Evolutionary conservation across 192 early-diverging fungal genomes (phyloP).

Genomic region (Backusella psychrophila): DNA sequence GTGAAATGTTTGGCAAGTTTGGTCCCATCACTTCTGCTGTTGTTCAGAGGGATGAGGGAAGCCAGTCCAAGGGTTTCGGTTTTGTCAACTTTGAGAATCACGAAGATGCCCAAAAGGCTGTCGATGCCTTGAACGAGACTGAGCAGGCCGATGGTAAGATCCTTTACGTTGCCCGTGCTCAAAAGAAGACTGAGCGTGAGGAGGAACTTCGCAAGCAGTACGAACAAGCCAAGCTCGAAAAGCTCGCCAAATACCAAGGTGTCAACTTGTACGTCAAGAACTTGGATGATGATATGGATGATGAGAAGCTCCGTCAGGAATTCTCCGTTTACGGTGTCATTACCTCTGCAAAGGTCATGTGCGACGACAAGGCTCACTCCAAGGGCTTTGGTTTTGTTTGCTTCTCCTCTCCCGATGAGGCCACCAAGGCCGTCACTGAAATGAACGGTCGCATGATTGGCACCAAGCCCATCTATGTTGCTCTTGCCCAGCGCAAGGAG

Average conservation of each 20-base stretch:
- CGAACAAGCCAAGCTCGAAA: constrained; percentile 94
- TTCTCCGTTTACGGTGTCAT: constrained; percentile 96
- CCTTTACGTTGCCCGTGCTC: constrained; percentile 95
- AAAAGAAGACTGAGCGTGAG: constrained; percentile 98
- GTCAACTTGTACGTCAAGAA: constrained; percentile 99
- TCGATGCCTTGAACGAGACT: constrained; percentile 92
- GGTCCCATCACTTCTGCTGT: constrained; percentile 84
- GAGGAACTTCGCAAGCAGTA: constrained; percentile 95
- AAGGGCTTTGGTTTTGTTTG: constrained; percentile 99
- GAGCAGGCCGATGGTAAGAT: constrained; percentile 83
- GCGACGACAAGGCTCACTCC: constrained; percentile 83
- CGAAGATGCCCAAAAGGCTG: constrained; percentile 85
- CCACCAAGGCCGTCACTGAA: constrained; percentile 96
- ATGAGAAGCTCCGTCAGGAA: constrained; percentile 94
- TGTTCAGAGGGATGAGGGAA: constrained; percentile 75
- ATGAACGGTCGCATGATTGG: constrained; percentile 87
- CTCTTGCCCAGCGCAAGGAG: constrained; percentile 89
- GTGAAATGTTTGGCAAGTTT: constrained; percentile 72
- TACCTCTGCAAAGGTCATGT: constrained; percentile 98
- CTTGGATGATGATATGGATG: constrained; percentile 95
- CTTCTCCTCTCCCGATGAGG: constrained; percentile 97
- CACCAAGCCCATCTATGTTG: constrained; percentile 88
- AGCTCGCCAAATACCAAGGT: constrained; percentile 98
- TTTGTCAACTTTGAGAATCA: constrained; percentile 96
- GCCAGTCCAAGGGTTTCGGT: constrained; percentile 90